A percentile compares a stretch with the other conserved stretches of the same genome.
Conservation (phyloP, 1,284 basidiomycete genomes). For the Trametes polyzona region DNA sequence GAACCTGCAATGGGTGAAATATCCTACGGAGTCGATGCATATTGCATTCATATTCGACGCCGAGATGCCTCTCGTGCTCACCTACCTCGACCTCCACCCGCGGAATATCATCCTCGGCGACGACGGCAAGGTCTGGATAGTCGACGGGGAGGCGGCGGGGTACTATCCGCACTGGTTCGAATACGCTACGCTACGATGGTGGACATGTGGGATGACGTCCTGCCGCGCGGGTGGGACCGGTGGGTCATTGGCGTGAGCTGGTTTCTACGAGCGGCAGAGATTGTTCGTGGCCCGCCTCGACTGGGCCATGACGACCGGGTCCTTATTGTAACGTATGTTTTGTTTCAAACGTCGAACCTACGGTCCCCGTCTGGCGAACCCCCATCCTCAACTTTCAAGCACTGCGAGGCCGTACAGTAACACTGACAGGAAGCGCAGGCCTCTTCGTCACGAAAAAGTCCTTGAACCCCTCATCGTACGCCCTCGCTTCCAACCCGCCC, state of each 20-base stretch:
- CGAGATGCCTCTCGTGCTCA: conserved; percentile 30
- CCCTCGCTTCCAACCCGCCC: conserved; percentile 9
- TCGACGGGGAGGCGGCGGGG: conserved; percentile 17
- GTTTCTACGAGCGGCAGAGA: too few species aligned
- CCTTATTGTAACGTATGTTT: too few species aligned
- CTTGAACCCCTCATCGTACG: conserved; percentile 16
- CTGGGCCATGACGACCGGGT: too few species aligned
- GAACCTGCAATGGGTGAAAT: too few species aligned
- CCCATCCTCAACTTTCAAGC: too few species aligned
- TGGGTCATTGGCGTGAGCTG: too few species aligned
- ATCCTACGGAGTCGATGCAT: neutral
- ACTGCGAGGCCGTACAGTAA: neutral
- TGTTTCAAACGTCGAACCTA: too few species aligned
- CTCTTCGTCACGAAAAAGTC: conserved; percentile 8
- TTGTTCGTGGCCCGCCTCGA: too few species aligned
- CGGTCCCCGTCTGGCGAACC: too few species aligned
- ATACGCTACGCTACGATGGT: too few species aligned
- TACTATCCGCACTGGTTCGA: conserved; percentile 24
- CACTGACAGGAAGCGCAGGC: neutral
- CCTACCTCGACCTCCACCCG: conserved; percentile 30
- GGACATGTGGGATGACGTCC: too few species aligned
- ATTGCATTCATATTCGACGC: conserved; percentile 25
- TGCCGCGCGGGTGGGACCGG: too few species aligned
- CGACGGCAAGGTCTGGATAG: conserved; percentile 15
- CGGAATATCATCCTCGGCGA: conserved; percentile 18